These are phyloP conservation scores for Wickerhamomyces ciferrii DNA, from an alignment of 805 yeast species.

Conservation along the genomic window DNA sequence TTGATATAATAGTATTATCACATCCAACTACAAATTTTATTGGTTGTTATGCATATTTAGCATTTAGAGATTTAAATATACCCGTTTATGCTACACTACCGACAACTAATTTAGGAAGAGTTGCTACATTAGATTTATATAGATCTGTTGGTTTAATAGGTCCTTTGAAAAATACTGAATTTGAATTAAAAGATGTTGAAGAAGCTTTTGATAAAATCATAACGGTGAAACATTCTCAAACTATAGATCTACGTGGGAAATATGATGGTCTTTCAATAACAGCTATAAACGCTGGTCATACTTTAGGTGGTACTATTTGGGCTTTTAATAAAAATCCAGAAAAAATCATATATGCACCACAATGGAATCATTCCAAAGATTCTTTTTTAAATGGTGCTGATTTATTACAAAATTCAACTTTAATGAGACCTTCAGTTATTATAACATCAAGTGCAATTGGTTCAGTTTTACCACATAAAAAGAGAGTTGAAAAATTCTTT, in stretches of 20 bases:
- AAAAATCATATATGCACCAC: constrained; percentile 79
- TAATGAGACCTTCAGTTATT: constrained; percentile 76
- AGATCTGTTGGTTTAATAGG: constrained; percentile 71
- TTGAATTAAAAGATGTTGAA: constrained; percentile 74
- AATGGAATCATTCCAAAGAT: constrained; percentile 94
- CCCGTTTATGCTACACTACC: constrained; percentile 91
- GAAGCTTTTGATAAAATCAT: constrained; percentile 67
- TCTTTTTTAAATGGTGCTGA: constrained; percentile 73
- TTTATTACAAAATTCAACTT: constrained; percentile 52
- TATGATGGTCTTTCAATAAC: constrained; percentile 60
- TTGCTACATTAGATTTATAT: constrained; percentile 80
- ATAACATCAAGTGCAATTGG: constrained; percentile 72
- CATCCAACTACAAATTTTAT: constrained; percentile 78
- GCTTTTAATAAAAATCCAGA: constrained; percentile 67
- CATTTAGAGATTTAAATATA: constrained; percentile 56
- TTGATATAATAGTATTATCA: constrained; percentile 74
- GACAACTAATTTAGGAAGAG: constrained; percentile 77
- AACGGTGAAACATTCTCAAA: constrained; percentile 75
- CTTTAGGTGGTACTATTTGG: constrained; percentile 95
- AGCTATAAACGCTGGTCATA: constrained; percentile 87
- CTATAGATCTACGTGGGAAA: constrained; percentile 55
- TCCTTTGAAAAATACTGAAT: constrained; percentile 48
- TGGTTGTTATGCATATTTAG: constrained; percentile 72
- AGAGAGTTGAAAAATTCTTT: constrained; percentile 58
- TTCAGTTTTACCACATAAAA: constrained; percentile 54